phyloP scores from a whole-genome alignment of 2,329 filamentous ascomycete species.

The Colletotrichum sp. region DNA sequence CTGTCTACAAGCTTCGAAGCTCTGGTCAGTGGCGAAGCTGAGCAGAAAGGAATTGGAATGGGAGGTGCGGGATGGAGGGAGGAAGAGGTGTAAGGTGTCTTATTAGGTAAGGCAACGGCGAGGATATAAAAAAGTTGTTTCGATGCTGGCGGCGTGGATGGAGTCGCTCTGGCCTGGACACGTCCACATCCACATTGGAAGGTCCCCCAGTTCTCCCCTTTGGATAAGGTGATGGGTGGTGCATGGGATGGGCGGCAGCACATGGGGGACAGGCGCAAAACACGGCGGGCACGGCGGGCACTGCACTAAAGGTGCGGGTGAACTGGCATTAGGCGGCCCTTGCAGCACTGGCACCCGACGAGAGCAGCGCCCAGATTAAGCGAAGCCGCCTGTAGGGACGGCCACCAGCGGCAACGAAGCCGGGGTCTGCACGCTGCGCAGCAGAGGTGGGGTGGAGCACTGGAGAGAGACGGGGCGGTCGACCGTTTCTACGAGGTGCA shows the following conservation, averaged over 20 bases:
- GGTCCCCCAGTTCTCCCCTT: background rate
- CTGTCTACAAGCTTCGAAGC: constrained; percentile 4
- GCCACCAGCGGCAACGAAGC: background rate
- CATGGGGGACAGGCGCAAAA: background rate
- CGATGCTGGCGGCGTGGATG: constrained; percentile 1
- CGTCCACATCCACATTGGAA: background rate
- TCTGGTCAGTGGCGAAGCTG: constrained; percentile 10
- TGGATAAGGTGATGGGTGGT: background rate
- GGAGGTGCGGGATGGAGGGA: background rate
- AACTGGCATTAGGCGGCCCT: constrained; percentile 8
- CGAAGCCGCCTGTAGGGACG: background rate
- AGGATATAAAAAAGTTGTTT: constrained; percentile 6
- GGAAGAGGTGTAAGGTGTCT: constrained; percentile 7
- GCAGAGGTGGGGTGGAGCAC: background rate
- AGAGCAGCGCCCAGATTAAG: background rate
- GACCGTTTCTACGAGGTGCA: background rate
- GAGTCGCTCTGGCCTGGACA: background rate
- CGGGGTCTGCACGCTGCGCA: background rate
- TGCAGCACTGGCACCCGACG: constrained; percentile 9
- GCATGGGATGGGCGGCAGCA: background rate
- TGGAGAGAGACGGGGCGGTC: background rate
- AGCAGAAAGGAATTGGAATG: background rate
- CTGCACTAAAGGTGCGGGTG: background rate
- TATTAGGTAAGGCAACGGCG: constrained; percentile 14
- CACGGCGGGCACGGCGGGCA: background rate